Conservation (phyloP, 495 filamentous ascomycete species). For the Letharia lupina region DNA sequence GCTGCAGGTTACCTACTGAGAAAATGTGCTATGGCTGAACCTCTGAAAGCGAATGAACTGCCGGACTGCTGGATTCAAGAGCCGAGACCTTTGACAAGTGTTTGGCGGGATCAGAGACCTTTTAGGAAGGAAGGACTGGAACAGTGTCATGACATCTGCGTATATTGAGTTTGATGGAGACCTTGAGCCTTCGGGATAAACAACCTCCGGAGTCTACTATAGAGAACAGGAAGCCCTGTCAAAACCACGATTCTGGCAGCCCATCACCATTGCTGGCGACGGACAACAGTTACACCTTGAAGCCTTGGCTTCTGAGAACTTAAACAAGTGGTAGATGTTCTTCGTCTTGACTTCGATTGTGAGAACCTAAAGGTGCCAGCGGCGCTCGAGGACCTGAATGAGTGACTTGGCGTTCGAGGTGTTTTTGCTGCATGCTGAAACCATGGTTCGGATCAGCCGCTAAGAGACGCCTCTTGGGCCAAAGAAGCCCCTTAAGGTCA, state of each 20-base stretch:
- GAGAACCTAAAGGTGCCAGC: neutral
- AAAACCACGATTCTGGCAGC: neutral
- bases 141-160: neutral
- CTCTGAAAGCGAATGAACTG: neutral
- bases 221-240: neutral
- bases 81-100: too few relatives aligned
- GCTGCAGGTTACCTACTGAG: neutral
- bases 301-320: neutral
- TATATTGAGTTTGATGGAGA: neutral
- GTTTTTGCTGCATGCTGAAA: neutral
- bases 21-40: neutral
- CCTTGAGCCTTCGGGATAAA: neutral
- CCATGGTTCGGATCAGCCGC: neutral
- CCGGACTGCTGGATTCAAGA: neutral
- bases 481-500: neutral
- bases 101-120: neutral
- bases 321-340: neutral
- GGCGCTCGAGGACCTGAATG: neutral
- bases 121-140: neutral
- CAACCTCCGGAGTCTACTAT: neutral
- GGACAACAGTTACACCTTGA: neutral
- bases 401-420: neutral
- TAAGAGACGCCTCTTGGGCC: neutral
- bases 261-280: neutral
- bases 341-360: neutral